Evolutionary conservation across 129 eudicot genomes (phyloP).

Genomic region (Daucus carota): DNA sequence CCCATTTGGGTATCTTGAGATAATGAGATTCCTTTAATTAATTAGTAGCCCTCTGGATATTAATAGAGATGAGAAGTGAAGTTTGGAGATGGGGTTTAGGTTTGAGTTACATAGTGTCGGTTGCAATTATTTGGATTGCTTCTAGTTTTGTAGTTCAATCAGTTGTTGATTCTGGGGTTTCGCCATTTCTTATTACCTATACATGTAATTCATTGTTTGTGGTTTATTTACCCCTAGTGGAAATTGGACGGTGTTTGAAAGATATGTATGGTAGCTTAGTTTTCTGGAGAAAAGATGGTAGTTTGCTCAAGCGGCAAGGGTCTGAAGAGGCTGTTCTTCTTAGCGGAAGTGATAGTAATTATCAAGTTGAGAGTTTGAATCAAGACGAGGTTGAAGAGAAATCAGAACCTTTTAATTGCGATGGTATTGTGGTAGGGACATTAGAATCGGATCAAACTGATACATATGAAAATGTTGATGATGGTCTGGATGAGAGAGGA

Average conservation of each 20-base stretch:
- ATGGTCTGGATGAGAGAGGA: constrained; percentile 59
- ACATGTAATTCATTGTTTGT: constrained; percentile 88
- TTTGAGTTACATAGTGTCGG: constrained; percentile 58
- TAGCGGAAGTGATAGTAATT: constrained; percentile 20
- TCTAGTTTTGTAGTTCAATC: constrained; percentile 97
- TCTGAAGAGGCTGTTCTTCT: constrained; percentile 65
- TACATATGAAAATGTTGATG: background rate
- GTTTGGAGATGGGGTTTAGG: constrained; percentile 91
- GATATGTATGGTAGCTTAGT: constrained; percentile 44
- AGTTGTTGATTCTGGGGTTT: constrained; percentile 87
- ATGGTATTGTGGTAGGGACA: constrained; percentile 14
- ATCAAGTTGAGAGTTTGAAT: constrained; percentile 14
- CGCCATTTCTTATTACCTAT: constrained; percentile 84
- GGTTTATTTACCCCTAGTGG: constrained; percentile 68
- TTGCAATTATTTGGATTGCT: constrained; percentile 93
- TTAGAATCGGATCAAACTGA: constrained; percentile 13
- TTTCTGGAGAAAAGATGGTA: constrained; percentile 43
- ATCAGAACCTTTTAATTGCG: constrained; percentile 5
- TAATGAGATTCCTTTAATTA: background rate
- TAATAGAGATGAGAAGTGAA: constrained; percentile 49
- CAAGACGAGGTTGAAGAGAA: background rate
- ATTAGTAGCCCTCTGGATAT: background rate
- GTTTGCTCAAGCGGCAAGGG: constrained; percentile 21
- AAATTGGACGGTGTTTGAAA: constrained; percentile 62
- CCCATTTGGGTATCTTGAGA: background rate